These are phyloP conservation scores for Ceratorhiza oryzae-sativae DNA, from an alignment of 1,284 basidiomycete species.

Conservation along the genomic window DNA sequence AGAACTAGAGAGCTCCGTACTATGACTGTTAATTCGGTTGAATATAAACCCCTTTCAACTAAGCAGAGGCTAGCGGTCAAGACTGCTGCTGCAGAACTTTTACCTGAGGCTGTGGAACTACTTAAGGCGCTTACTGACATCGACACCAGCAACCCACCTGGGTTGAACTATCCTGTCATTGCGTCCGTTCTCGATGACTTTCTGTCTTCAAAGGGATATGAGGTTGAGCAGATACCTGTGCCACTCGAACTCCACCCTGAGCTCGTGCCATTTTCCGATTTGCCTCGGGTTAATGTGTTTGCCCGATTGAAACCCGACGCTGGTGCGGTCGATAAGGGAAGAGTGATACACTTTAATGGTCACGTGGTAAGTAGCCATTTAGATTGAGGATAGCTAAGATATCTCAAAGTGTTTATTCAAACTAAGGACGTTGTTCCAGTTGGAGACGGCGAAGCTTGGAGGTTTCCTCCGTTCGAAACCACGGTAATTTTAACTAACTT, in stretches of 20 bases:
- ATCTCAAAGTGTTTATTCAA: not conserved
- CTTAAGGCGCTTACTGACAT: slow-evolving; percentile 21
- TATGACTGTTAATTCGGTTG: not conserved
- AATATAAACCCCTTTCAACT: not conserved
- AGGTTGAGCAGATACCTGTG: slow-evolving; percentile 23
- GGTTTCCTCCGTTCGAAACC: slow-evolving; percentile 32
- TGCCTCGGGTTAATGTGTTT: slow-evolving; percentile 41
- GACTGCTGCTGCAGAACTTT: not conserved
- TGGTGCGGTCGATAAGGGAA: slow-evolving; percentile 12
- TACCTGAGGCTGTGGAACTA: slow-evolving; percentile 9
- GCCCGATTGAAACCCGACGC: slow-evolving; percentile 14
- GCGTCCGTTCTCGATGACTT: slow-evolving; percentile 38
- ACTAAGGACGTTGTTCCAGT: slow-evolving; percentile 39
- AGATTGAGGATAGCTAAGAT: not conserved
- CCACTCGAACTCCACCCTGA: slow-evolving; percentile 23
- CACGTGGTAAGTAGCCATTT: slow-evolving; percentile 5
- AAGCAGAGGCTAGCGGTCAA: slow-evolving; percentile 12
- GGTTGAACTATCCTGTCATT: slow-evolving; percentile 40
- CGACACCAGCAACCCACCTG: slow-evolving; percentile 43
- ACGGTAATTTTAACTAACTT: not conserved
- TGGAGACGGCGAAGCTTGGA: slow-evolving; percentile 38
- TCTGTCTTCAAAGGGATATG: slow-evolving; percentile 38
- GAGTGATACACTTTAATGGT: slow-evolving; percentile 35
- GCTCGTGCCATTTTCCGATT: slow-evolving; percentile 38
- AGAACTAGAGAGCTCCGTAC: not conserved